Evolutionary conservation across 371 early-diverging fungal genomes (phyloP).

Genomic region (Mucor racemosus): DNA sequence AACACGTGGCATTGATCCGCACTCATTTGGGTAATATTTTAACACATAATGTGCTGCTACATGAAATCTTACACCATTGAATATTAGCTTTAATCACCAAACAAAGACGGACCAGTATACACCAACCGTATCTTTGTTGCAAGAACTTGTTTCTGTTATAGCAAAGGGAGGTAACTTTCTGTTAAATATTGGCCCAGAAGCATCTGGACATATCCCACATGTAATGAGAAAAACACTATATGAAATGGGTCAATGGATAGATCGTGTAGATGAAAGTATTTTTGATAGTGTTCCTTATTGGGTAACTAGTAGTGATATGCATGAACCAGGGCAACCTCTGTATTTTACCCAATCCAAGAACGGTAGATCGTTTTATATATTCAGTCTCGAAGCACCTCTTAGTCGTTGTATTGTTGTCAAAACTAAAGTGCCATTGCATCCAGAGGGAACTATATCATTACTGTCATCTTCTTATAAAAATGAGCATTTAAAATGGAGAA

Average conservation of each 20-base stretch:
- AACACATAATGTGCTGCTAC: too few species aligned
- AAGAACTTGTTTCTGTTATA: conserved; percentile 31
- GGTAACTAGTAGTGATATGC: conserved; percentile 21
- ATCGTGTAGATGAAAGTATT: conserved; percentile 16
- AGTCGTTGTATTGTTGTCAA: conserved; percentile 18
- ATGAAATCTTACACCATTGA: too few species aligned
- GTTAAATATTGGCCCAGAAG: conserved; percentile 39
- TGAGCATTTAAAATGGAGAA: conserved; percentile 6
- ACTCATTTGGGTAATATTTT: conserved; percentile 23
- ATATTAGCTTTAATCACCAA: conserved; percentile 26
- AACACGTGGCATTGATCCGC: conserved; percentile 27
- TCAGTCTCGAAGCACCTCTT: conserved; percentile 14
- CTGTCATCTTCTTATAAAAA: background rate
- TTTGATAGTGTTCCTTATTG: conserved; percentile 37
- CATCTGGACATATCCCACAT: conserved; percentile 24
- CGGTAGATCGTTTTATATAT: conserved; percentile 29
- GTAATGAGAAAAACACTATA: conserved; percentile 22
- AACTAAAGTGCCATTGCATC: conserved; percentile 15
- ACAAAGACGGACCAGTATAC: conserved; percentile 35
- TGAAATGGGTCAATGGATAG: conserved; percentile 33
- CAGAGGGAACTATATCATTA: conserved; percentile 7
- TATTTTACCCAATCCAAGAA: conserved; percentile 26
- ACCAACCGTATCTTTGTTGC: conserved; percentile 22
- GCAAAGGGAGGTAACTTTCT: conserved; percentile 43
- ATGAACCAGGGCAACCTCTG: conserved; percentile 20